Conservation (phyloP, 2,329 filamentous ascomycete genomes). For the Aspergillus sergii region DNA sequence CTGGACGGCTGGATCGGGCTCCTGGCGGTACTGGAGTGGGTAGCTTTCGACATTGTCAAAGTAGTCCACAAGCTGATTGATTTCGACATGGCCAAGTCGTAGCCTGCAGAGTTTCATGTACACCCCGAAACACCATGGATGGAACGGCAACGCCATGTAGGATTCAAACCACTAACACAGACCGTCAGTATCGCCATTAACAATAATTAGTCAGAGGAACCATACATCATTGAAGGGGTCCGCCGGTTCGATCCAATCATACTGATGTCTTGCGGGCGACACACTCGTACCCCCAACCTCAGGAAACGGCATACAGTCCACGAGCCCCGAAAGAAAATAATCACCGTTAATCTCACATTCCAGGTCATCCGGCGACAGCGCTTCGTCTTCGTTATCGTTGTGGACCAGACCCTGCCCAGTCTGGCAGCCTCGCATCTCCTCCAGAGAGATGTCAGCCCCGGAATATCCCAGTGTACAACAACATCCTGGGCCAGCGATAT, state of each 20-base stretch:
- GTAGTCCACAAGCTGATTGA: neutral
- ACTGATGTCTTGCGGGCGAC: too few species aligned
- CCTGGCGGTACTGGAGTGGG: neutral
- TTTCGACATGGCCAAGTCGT: neutral
- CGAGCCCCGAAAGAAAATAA: constrained; percentile 2
- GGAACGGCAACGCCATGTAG: neutral
- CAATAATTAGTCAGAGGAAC: neutral
- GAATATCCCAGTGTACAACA: neutral
- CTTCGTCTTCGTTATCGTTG: neutral
- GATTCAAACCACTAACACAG: too few species aligned
- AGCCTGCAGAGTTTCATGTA: neutral
- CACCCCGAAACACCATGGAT: constrained; percentile 3
- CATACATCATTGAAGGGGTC: neutral
- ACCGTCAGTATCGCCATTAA: too few species aligned
- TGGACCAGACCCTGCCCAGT: neutral
- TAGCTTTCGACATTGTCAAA: neutral
- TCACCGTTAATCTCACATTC: neutral
- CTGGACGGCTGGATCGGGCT: neutral
- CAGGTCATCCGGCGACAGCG: neutral
- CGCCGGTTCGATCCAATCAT: too few species aligned
- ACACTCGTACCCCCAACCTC: too few species aligned
- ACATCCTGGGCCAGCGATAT: constrained; percentile 1
- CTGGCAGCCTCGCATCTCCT: constrained; percentile 8
- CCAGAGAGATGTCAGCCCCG: neutral
- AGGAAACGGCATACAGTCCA: neutral